Evolutionary conservation across 2,329 filamentous ascomycete genomes (phyloP).

Genomic region (Gaeumannomyces sp.): DNA sequence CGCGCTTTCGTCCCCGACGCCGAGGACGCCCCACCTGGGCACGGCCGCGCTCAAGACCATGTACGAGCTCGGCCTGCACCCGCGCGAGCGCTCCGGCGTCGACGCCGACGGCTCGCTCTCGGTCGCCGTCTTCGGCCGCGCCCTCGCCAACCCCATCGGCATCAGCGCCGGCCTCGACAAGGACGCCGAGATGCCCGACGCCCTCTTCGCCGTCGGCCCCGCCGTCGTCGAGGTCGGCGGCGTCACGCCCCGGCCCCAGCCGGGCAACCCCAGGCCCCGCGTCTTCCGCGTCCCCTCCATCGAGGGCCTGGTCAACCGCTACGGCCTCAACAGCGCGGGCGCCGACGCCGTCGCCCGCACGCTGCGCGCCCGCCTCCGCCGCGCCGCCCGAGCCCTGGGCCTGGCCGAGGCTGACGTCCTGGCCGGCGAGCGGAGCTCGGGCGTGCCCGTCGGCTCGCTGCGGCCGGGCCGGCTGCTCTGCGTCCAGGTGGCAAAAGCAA

Average conservation of each 20-base stretch:
- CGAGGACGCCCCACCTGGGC: conserved; percentile 78
- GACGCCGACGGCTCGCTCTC: conserved; percentile 30
- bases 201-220: conserved; percentile 77
- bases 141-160: conserved; percentile 77
- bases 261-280: conserved; percentile 79
- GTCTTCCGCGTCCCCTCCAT: conserved; percentile 82
- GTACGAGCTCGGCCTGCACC: conserved; percentile 69
- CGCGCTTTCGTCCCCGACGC: conserved; percentile 65
- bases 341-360: conserved; percentile 79
- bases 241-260: conserved; percentile 78
- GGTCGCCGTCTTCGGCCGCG: conserved; percentile 64
- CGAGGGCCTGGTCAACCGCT: conserved; percentile 88
- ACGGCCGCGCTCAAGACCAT: conserved; percentile 65
- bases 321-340: conserved; percentile 88
- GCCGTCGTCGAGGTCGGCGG: conserved; percentile 89
- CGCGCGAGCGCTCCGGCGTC: conserved; percentile 62
- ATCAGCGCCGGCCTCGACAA: conserved; percentile 97
- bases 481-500: conserved; percentile 97
- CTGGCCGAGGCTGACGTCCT: conserved; percentile 68
- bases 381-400: conserved; percentile 67
- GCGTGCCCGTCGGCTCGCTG: conserved; percentile 78
- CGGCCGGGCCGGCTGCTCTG: conserved; percentile 69
- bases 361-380: conserved; percentile 69
- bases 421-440: conserved; percentile 57
- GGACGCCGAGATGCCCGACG: conserved; percentile 80